Conservation (phyloP, 768 basidiomycete genomes). For the Candolleomyces aberdarensis region DNA sequence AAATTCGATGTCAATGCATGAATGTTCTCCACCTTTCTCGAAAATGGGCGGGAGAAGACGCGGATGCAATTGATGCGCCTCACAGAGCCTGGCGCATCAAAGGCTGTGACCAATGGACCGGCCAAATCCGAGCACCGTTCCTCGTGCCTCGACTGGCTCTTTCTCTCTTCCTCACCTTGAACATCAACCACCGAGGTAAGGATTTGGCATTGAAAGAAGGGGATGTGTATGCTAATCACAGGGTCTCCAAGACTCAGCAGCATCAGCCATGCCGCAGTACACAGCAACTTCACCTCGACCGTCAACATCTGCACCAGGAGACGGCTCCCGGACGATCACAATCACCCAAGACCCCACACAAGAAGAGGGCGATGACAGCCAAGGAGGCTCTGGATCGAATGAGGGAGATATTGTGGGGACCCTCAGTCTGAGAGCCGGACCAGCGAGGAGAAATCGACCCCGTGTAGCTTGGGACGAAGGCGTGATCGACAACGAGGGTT, state of each 20-base stretch:
- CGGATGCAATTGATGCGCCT: no score
- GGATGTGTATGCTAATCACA: neutral
- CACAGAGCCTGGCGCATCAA: no score
- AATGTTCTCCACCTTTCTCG: no score
- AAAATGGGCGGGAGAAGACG: no score
- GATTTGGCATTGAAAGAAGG: neutral
- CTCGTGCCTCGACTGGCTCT: no score
- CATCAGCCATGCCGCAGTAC: neutral
- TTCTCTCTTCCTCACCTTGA: neutral
- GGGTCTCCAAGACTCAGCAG: no score
- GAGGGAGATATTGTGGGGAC: constrained; percentile 38
- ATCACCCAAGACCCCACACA: constrained; percentile 33
- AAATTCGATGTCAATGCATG: no score
- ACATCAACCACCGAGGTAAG: neutral
- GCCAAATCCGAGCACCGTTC: no score
- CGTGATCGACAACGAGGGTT: constrained; percentile 88
- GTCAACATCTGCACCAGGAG: constrained; percentile 39
- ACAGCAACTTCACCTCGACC: constrained; percentile 25
- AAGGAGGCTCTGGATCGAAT: constrained; percentile 11
- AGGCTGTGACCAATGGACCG: no score
- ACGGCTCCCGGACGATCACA: constrained; percentile 56
- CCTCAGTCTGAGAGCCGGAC: constrained; percentile 55
- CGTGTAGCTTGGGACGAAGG: constrained; percentile 82
- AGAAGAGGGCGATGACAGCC: constrained; percentile 21
- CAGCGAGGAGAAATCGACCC: constrained; percentile 36